Conservation (phyloP, 108 stramenopile genomes). For the Cyclotella kingstonii region DNA sequence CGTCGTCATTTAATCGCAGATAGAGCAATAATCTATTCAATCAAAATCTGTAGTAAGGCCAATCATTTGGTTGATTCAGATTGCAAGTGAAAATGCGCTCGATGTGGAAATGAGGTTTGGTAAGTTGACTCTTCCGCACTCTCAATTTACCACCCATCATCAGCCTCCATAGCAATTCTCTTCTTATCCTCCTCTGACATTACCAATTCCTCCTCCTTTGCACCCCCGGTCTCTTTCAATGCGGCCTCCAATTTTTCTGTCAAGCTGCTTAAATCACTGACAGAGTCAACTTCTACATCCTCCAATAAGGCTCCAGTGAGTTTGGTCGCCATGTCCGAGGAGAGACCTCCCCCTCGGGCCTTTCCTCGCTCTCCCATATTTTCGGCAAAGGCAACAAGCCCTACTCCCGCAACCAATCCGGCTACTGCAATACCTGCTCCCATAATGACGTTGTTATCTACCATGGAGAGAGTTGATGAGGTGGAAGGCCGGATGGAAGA, state of each 20-base stretch:
- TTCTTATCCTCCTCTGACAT: slow-evolving; percentile 83
- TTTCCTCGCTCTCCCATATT: slow-evolving; percentile 75
- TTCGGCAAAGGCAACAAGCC: slow-evolving; percentile 76
- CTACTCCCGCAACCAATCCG: slow-evolving; percentile 69
- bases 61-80: too few relatives aligned
- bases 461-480: slow-evolving; percentile 31
- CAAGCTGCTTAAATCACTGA: slow-evolving; percentile 70
- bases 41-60: too few relatives aligned
- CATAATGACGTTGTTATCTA: slow-evolving; percentile 43
- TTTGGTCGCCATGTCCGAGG: slow-evolving; percentile 71
- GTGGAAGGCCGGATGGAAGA: slow-evolving; percentile 1
- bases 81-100: too few relatives aligned
- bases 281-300: slow-evolving; percentile 79
- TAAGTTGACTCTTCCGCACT: background rate
- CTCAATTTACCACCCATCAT: slow-evolving; percentile 77
- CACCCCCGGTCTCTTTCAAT: slow-evolving; percentile 68
- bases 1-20: too few relatives aligned
- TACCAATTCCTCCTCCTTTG: slow-evolving; percentile 54
- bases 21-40: too few relatives aligned
- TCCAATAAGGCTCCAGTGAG: slow-evolving; percentile 76
- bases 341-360: slow-evolving; percentile 75
- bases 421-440: slow-evolving; percentile 72
- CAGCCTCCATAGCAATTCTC: slow-evolving; percentile 74
- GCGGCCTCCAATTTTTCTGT: slow-evolving; percentile 78
- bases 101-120: too few relatives aligned